Percentiles rank a stretch among this genome's conserved stretches.
Conservation (phyloP, 345 rosid species). For the Triadica sebifera region DNA sequence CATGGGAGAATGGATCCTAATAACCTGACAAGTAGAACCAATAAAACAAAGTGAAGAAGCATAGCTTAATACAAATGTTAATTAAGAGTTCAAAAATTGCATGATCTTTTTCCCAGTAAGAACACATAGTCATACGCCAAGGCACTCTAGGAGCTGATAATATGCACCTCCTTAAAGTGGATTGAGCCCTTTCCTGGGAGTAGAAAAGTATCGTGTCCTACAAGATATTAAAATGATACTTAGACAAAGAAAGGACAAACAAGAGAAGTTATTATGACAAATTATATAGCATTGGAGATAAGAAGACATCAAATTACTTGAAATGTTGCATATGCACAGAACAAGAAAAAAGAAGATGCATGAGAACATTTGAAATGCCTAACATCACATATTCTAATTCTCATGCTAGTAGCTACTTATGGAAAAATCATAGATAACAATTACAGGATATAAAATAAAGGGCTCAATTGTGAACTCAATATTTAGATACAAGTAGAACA, state of each 20-base stretch:
- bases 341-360: neutral
- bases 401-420: neutral
- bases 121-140: conserved; percentile 58
- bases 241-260: neutral
- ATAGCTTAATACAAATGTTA: too few species aligned
- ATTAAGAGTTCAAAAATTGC: conserved; percentile 5
- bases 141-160: conserved; percentile 94
- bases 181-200: conserved; percentile 92
- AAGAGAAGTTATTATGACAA: neutral
- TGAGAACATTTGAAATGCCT: neutral
- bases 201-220: conserved; percentile 94
- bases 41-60: too few species aligned
- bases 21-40: too few species aligned
- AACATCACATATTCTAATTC: neutral
- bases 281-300: neutral
- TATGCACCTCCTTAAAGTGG: conserved; percentile 99
- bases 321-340: too few species aligned
- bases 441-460: neutral
- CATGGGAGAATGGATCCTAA: too few species aligned
- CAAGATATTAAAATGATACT: neutral
- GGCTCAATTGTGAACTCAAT: neutral
- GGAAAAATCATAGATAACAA: neutral
- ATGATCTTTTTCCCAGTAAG: neutral
- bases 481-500: neutral
- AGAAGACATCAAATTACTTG: neutral